Evolutionary conservation across 2,329 filamentous ascomycete species (phyloP).

Genomic region (Colletotrichum musae): DNA sequence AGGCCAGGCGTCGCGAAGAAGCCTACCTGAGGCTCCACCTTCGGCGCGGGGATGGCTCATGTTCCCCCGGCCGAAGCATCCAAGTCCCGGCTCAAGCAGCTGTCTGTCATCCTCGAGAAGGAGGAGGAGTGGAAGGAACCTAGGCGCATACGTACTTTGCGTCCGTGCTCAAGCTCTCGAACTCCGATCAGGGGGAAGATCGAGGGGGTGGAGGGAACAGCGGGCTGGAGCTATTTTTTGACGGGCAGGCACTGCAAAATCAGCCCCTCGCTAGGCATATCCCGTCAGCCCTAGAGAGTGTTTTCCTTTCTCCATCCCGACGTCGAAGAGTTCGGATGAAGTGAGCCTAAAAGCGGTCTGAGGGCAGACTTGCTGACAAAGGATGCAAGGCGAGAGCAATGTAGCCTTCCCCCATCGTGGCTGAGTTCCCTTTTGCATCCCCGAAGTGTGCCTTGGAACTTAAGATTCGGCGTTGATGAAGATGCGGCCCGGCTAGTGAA

Average conservation of each 20-base stretch:
- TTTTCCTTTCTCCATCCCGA: not conserved
- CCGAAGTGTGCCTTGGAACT: too few relatives aligned
- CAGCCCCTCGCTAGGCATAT: too few relatives aligned
- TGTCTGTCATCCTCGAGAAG: not conserved
- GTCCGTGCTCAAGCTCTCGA: constrained; percentile 4
- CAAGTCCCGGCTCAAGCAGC: not conserved
- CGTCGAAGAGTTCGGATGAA: constrained; percentile 11
- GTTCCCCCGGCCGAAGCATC: not conserved
- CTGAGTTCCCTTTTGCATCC: not conserved
- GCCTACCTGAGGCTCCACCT: too few relatives aligned
- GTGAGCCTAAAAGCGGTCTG: not conserved
- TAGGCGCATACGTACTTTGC: too few relatives aligned
- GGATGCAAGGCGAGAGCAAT: not conserved
- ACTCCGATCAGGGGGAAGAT: not conserved
- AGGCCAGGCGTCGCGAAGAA: too few relatives aligned
- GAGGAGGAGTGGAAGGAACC: too few relatives aligned
- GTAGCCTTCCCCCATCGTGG: not conserved
- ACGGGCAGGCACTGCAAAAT: too few relatives aligned
- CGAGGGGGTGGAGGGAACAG: not conserved
- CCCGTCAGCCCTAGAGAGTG: not conserved
- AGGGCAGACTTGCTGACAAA: not conserved
- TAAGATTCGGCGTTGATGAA: not conserved
- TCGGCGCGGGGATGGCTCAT: not conserved
- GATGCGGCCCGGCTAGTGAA: not conserved
- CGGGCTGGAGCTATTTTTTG: too few relatives aligned